Conservation (phyloP, 2,329 filamentous ascomycete genomes). For the Diplodia scrobiculata region DNA sequence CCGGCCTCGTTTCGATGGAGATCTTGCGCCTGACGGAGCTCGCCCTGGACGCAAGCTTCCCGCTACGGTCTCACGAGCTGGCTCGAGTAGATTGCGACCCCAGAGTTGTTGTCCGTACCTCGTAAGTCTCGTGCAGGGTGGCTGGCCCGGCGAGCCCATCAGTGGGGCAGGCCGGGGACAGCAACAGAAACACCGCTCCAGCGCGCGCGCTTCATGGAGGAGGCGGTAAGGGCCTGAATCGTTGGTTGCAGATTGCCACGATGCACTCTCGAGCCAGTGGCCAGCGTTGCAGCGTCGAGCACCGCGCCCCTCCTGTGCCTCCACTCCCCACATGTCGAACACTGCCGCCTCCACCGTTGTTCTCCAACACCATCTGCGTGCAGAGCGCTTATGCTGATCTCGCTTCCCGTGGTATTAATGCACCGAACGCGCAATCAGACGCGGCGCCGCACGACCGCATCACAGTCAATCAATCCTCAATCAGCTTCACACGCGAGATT, state of each 20-base stretch:
- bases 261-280: background rate
- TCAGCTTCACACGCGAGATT: constrained; percentile 16
- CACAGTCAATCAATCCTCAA: constrained; percentile 11
- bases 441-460: too few species aligned
- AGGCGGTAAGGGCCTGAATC: constrained; percentile 1
- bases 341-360: too few species aligned
- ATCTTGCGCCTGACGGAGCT: background rate
- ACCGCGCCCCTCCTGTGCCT: too few species aligned
- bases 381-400: constrained; percentile 8
- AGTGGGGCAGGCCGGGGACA: background rate
- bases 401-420: constrained; percentile 9
- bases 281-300: too few species aligned
- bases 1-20: constrained; percentile 12
- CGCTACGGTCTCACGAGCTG: constrained; percentile 22
- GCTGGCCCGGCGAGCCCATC: too few species aligned
- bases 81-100: constrained; percentile 25
- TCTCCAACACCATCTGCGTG: background rate
- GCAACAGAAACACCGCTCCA: background rate
- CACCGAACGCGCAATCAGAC: constrained; percentile 13
- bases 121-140: too few species aligned
- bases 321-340: background rate
- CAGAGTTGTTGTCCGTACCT: background rate
- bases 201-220: background rate
- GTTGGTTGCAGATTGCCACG: constrained; percentile 2
- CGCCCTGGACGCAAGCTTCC: constrained; percentile 2